A percentile compares a stretch with the other conserved stretches of the same genome.
These are phyloP conservation scores for Eucalyptus sideroxylon DNA, from an alignment of 345 rosid genomes.

Conservation along the genomic window DNA sequence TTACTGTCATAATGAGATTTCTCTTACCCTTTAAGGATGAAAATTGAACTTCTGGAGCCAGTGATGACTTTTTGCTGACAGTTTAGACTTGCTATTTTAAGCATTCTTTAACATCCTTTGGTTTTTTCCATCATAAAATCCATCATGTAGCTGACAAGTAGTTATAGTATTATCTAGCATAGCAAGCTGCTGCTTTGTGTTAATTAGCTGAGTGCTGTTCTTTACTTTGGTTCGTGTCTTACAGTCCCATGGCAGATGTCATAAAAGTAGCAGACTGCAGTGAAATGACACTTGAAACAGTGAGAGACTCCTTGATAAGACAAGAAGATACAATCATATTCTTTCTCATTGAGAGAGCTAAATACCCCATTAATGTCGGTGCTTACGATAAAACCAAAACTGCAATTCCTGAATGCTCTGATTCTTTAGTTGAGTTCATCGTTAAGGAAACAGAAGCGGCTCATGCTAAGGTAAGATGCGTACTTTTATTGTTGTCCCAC, in stretches of 20 bases:
- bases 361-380: slow-evolving; percentile 37
- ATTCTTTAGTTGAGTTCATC: slow-evolving; percentile 40
- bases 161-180: background rate
- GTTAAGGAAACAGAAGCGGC: slow-evolving; percentile 43
- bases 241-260: background rate
- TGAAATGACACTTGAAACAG: slow-evolving; percentile 31
- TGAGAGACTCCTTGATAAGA: slow-evolving; percentile 56
- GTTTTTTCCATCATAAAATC: background rate
- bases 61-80: background rate
- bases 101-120: background rate
- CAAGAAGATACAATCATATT: slow-evolving; percentile 82
- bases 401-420: slow-evolving; percentile 25
- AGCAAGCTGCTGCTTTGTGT: background rate
- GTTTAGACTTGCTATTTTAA: background rate
- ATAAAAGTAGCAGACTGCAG: slow-evolving; percentile 10
- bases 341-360: slow-evolving; percentile 69
- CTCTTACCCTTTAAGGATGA: background rate
- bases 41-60: background rate
- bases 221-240: background rate
- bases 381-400: slow-evolving; percentile 10
- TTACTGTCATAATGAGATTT: background rate
- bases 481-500: background rate
- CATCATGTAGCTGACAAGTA: background rate
- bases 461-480: slow-evolving; percentile 43
- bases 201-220: background rate